Evolutionary conservation across 75 land plant genomes (phyloP).

Genomic region (Picea glauca): DNA sequence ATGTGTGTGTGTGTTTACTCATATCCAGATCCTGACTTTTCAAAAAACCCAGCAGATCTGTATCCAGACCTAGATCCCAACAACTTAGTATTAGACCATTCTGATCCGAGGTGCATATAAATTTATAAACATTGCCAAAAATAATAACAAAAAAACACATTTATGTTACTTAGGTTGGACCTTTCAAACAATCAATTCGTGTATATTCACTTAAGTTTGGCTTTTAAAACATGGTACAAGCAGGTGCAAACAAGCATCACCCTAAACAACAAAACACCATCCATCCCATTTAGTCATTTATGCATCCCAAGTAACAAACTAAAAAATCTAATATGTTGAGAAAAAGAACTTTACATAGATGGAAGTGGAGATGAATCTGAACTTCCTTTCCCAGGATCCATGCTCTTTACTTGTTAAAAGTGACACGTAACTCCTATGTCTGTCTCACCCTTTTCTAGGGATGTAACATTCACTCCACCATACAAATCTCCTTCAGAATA

Average conservation of each 20-base stretch:
- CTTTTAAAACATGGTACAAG: neutral
- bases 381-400: slow-evolving; percentile 1
- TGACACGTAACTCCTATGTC: neutral
- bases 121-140: neutral
- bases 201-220: neutral
- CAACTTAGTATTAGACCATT: no score
- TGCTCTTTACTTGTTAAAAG: neutral
- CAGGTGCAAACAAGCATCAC: neutral
- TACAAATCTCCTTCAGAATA: neutral
- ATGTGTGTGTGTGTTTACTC: no score
- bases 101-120: no score
- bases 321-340: neutral
- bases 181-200: neutral
- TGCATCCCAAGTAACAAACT: neutral
- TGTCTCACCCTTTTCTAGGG: neutral
- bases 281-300: neutral
- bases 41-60: no score
- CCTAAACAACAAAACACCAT: neutral
- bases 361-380: slow-evolving; percentile 2
- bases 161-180: neutral
- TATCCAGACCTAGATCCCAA: no score
- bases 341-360: slow-evolving; percentile 3
- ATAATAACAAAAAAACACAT: neutral
- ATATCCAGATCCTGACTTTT: no score
- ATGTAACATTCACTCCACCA: neutral